These are phyloP conservation scores for Citrus mangshanensis DNA, from an alignment of 345 rosid species.

Conservation along the genomic window DNA sequence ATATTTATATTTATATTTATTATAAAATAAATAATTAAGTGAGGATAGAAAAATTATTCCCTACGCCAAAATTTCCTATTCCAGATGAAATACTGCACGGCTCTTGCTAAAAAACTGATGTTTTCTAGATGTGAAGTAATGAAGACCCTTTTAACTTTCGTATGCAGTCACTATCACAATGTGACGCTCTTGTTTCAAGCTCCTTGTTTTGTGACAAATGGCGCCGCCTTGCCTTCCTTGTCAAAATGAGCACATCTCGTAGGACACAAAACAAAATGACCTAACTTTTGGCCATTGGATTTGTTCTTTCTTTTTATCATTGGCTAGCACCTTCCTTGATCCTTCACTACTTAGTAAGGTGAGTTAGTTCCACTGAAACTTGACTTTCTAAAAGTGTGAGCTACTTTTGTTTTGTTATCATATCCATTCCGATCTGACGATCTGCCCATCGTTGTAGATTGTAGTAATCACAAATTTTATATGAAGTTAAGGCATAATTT, in stretches of 20 bases:
- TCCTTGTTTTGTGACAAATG: not conserved
- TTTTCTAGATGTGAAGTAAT: not conserved
- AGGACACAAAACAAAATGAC: not conserved
- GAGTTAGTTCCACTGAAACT: not conserved
- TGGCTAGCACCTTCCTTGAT: not conserved
- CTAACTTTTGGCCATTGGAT: not conserved
- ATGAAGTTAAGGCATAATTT: too few species aligned
- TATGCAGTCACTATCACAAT: not conserved
- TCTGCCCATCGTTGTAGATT: too few species aligned
- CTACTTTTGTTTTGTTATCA: not conserved
- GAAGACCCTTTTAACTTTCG: not conserved
- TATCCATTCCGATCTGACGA: too few species aligned
- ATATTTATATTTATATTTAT: too few species aligned
- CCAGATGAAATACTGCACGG: not conserved
- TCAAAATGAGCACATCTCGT: not conserved
- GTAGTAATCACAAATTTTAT: too few species aligned
- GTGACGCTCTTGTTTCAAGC: too few species aligned
- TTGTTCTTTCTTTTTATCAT: not conserved
- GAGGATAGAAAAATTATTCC: too few species aligned
- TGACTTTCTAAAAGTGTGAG: not conserved
- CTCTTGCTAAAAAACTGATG: too few species aligned
- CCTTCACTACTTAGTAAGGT: too few species aligned
- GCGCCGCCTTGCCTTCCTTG: slow-evolving; percentile 1
- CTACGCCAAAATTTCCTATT: too few species aligned
- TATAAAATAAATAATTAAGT: too few species aligned